These are phyloP conservation scores for Arabidopsis lyrata DNA, from an alignment of 441 rosid genomes.

Conservation along the genomic window DNA sequence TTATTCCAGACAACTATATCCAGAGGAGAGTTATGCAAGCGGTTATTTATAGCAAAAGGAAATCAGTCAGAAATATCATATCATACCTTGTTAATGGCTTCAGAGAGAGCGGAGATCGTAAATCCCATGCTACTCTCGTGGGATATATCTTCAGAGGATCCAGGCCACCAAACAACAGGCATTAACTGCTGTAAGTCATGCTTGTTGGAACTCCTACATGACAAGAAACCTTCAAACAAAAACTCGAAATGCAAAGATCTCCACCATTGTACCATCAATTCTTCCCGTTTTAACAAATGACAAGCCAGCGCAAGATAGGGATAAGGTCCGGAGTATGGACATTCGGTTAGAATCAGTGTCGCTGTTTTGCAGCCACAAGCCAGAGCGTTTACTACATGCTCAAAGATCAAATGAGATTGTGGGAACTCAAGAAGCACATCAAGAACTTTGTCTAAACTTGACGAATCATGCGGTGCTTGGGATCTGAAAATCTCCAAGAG, in stretches of 20 bases:
- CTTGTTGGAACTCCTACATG: constrained; percentile 77
- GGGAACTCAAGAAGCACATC: constrained; percentile 71
- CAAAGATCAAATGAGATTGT: constrained; percentile 66
- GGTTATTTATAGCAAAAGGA: neutral
- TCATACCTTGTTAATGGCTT: constrained; percentile 80
- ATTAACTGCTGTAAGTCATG: constrained; percentile 88
- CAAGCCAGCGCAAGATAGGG: constrained; percentile 87
- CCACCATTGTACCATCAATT: constrained; percentile 92
- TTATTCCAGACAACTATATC: constrained; percentile 22
- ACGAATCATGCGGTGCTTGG: constrained; percentile 82
- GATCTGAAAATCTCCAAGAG: constrained; percentile 75
- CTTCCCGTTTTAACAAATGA: constrained; percentile 79
- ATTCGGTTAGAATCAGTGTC: constrained; percentile 66
- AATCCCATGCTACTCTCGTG: constrained; percentile 84
- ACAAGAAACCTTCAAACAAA: constrained; percentile 88
- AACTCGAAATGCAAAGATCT: constrained; percentile 75
- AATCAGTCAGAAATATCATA: constrained; percentile 1
- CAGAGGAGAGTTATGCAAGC: neutral
- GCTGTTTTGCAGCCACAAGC: constrained; percentile 87
- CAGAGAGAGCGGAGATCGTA: constrained; percentile 80
- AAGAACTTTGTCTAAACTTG: constrained; percentile 75
- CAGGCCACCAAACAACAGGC: constrained; percentile 99
- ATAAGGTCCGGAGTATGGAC: constrained; percentile 97
- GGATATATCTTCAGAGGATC: constrained; percentile 85
- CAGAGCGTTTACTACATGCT: constrained; percentile 73